A percentile compares a stretch with the other conserved stretches of the same genome.
Evolutionary conservation across 1,284 basidiomycete species (phyloP).

Genomic region (Pseudomicrostroma phylloplanum): DNA sequence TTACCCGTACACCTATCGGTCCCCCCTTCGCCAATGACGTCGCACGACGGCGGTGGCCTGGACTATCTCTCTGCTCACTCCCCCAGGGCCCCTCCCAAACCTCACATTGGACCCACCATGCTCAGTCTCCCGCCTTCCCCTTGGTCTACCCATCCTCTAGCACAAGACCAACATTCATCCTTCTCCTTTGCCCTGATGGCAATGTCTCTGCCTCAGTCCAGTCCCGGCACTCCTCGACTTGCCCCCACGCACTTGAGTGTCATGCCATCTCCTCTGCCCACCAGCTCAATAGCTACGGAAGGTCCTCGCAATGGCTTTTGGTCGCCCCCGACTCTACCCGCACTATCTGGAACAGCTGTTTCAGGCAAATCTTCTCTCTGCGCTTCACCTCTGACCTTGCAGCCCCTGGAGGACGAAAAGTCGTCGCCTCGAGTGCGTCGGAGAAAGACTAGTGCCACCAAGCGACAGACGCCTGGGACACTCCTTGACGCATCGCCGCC

Average conservation of each 20-base stretch:
- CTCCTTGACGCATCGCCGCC: not conserved
- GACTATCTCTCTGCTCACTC: no score
- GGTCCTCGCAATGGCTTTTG: no score
- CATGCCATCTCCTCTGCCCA: constrained; percentile 32
- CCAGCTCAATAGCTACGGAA: no score
- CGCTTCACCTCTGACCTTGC: no score
- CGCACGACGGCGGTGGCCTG: constrained; percentile 6
- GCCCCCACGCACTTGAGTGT: constrained; percentile 31
- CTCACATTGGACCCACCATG: constrained; percentile 29
- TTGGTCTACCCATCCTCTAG: constrained; percentile 25
- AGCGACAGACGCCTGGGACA: no score
- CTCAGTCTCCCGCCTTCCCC: constrained; percentile 39
- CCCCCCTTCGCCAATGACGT: constrained; percentile 25
- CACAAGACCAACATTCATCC: constrained; percentile 18
- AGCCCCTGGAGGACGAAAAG: no score
- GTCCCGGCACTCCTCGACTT: constrained; percentile 34
- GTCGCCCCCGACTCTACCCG: no score
- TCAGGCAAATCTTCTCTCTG: no score
- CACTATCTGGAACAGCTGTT: no score
- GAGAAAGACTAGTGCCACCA: no score
- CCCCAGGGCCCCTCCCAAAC: constrained; percentile 19
- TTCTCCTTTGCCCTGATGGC: constrained; percentile 13
- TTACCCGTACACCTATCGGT: constrained; percentile 29
- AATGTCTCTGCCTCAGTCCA: constrained; percentile 21
- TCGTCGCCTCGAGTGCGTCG: no score